Evolutionary conservation across 75 land plant species (phyloP), one percentile per base, ranked within the genome.

Genomic region (Selaginella tamariscina): DNA sequence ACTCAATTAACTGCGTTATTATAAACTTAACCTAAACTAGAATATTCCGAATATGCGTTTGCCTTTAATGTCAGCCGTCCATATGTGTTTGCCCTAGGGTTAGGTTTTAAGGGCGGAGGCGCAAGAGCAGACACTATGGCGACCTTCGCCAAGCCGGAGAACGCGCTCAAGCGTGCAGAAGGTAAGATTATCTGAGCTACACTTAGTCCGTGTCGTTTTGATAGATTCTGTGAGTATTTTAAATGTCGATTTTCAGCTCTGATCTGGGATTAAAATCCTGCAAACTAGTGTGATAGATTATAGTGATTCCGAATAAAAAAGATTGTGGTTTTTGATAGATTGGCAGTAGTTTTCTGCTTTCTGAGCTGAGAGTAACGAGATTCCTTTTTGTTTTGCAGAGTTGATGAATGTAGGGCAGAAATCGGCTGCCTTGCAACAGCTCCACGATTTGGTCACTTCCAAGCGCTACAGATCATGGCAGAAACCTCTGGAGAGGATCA

Each of bases 341-440:
- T n/a, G n/a, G n/a, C n/a, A n/a, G n/a, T n/a, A n/a, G n/a, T n/a
- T n/a, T n/a, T n/a, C n/a, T n/a, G n/a, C n/a, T n/a, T n/a, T n/a
- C n/a, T n/a, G n/a, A n/a, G n/a, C n/a, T n/a, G n/a, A n/a, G 32
- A 33, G 15, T 2, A 67, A 20, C 54, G 63, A 13, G 2, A 11
- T 67, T 33, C 15, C 13, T 27, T 67, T 44, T 64, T 64, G 8
- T 64, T 24, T 31, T 75, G 66, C 81, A 91, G 93, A 84, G 76
- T 66, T 91, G 75, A 84, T 91, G 71, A 91, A 85, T 84, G 96
- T 91, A 54, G 96, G 96, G 5, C 88, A 91, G 56, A 83, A 85
- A 72, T 86, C 83, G 72, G 88, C 86, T 31, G 88, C 96, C 0
- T 44, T 91, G 29, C 89, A 88, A 62, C 86, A 83, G 0, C 83